Percentiles rank a stretch among this genome's conserved stretches.
phyloP scores from a whole-genome alignment of 805 yeast species.

The Candida nonsorbophila region DNA sequence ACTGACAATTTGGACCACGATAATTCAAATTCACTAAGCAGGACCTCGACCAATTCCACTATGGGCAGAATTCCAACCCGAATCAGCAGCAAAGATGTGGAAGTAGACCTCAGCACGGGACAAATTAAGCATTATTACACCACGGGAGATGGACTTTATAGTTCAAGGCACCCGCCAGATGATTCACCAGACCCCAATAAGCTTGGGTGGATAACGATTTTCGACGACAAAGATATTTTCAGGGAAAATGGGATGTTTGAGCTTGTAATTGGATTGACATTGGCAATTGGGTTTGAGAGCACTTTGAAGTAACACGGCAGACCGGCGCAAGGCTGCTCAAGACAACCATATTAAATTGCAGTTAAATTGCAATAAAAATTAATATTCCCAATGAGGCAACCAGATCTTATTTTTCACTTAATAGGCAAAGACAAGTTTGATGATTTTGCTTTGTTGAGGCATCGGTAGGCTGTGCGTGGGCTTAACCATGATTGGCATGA shows the following conservation, averaged over 20 bases:
- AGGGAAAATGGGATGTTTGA: slow-evolving; percentile 46
- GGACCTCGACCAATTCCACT: too few relatives aligned
- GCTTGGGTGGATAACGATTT: slow-evolving; percentile 62
- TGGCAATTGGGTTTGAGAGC: slow-evolving; percentile 41
- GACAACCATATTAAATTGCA: too few relatives aligned
- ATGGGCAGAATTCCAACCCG: too few relatives aligned
- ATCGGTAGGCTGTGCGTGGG: too few relatives aligned
- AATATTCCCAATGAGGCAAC: too few relatives aligned
- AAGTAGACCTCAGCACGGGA: slow-evolving; percentile 18
- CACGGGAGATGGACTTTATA: slow-evolving; percentile 54
- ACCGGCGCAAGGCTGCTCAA: not conserved
- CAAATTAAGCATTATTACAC: slow-evolving; percentile 26
- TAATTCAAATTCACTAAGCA: too few relatives aligned
- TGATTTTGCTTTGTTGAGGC: too few relatives aligned
- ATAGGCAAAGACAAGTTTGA: too few relatives aligned
- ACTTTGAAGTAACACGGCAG: not conserved
- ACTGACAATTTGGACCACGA: slow-evolving; percentile 2
- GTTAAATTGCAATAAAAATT: too few relatives aligned
- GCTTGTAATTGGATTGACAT: slow-evolving; percentile 45
- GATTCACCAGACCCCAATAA: slow-evolving; percentile 58
- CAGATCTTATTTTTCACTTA: too few relatives aligned
- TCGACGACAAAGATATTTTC: slow-evolving; percentile 36
- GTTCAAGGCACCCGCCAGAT: slow-evolving; percentile 43
- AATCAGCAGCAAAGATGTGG: slow-evolving; percentile 10
- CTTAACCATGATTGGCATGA: too few relatives aligned